A percentile compares a stretch with the other conserved stretches of the same genome.
Evolutionary conservation across 2,329 filamentous ascomycete genomes (phyloP).

Genomic region (Xylaria sp.): DNA sequence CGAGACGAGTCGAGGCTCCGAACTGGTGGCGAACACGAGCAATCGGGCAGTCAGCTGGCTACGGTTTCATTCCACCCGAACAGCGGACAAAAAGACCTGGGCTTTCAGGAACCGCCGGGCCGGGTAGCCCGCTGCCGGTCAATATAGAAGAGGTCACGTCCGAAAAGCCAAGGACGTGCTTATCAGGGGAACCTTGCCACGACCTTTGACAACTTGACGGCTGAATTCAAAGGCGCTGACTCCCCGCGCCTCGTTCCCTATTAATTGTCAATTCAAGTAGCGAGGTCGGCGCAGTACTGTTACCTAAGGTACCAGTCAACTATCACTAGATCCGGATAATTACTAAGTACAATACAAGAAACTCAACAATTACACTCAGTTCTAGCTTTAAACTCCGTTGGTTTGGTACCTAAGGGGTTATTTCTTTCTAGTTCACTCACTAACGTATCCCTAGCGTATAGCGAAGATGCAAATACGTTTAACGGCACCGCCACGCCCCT

Average conservation of each 20-base stretch:
- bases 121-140: conserved; percentile 14
- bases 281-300: neutral
- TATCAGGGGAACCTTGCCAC: conserved; percentile 4
- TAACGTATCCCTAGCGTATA: no score
- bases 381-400: no score
- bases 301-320: no score
- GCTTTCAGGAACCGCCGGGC: conserved; percentile 15
- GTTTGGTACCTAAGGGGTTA: no score
- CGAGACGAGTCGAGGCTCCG: conserved; percentile 6
- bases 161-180: conserved; percentile 2
- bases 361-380: no score
- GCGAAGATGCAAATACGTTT: neutral
- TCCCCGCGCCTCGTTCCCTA: conserved; percentile 9
- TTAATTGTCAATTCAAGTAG: conserved; percentile 6
- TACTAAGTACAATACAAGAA: no score
- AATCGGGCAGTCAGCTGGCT: neutral
- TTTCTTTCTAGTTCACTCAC: no score
- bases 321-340: no score
- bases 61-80: conserved; percentile 1
- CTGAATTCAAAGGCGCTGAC: conserved; percentile 10
- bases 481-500: neutral
- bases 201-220: conserved; percentile 2
- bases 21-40: neutral
- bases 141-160: conserved; percentile 21
- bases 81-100: neutral